Evolutionary conservation across 169 alveolate genomes (phyloP).

Genomic region (Babesia caballi): DNA sequence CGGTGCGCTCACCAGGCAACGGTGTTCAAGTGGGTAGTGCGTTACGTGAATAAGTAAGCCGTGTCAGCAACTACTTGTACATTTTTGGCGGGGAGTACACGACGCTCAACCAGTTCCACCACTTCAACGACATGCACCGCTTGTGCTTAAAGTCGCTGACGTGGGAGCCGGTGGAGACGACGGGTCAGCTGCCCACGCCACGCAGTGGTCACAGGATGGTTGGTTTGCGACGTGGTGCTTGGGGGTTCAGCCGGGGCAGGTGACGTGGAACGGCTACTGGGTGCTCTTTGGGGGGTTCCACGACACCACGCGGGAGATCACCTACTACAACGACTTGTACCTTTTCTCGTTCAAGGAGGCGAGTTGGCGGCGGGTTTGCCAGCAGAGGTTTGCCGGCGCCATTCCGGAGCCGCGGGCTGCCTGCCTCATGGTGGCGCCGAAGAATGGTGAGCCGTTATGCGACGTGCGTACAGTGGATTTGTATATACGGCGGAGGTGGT

Average conservation of each 20-base stretch:
- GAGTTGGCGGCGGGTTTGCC: slow-evolving; percentile 60
- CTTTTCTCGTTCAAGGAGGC: slow-evolving; percentile 61
- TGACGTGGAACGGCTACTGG: slow-evolving; percentile 82
- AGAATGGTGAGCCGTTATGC: not conserved
- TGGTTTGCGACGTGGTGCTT: not conserved
- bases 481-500: too few species aligned
- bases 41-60: not conserved
- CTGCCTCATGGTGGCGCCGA: slow-evolving; percentile 52
- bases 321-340: slow-evolving; percentile 84
- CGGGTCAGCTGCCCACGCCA: slow-evolving; percentile 81
- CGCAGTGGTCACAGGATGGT: slow-evolving; percentile 91
- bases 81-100: slow-evolving; percentile 89
- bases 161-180: slow-evolving; percentile 81
- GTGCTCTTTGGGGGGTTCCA: slow-evolving; percentile 89
- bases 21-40: slow-evolving; percentile 64
- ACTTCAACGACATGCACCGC: slow-evolving; percentile 85
- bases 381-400: slow-evolving; percentile 50
- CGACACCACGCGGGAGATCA: slow-evolving; percentile 80
- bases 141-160: slow-evolving; percentile 71
- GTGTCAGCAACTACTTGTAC: slow-evolving; percentile 76
- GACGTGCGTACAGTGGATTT: not conserved
- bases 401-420: slow-evolving; percentile 62
- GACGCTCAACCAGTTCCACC: slow-evolving; percentile 84
- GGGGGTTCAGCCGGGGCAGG: slow-evolving; percentile 6
- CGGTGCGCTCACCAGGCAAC: slow-evolving; percentile 89